A percentile compares a stretch with the other conserved stretches of the same genome.
Evolutionary conservation across 805 yeast species (phyloP).

Genomic region (Suhomyces vadensis): DNA sequence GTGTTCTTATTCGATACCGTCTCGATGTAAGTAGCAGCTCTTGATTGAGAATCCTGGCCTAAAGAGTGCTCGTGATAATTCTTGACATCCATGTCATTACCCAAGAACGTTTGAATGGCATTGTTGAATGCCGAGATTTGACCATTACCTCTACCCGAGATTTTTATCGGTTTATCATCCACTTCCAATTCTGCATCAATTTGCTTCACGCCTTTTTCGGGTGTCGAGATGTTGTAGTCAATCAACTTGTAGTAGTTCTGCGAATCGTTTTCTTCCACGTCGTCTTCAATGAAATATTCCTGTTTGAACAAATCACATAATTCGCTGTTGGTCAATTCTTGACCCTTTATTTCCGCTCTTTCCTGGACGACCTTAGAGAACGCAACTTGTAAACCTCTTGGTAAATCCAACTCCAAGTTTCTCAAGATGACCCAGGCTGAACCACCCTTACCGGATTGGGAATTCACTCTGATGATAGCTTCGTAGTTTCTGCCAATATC

Average conservation of each 20-base stretch:
- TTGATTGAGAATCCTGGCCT: constrained; percentile 67
- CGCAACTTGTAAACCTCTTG: constrained; percentile 76
- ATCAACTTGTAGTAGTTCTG: constrained; percentile 37
- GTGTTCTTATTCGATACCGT: constrained; percentile 18
- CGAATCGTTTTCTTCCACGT: constrained; percentile 22
- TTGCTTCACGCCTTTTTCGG: constrained; percentile 41
- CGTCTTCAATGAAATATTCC: constrained; percentile 51
- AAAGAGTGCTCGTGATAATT: constrained; percentile 79
- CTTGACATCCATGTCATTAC: constrained; percentile 57
- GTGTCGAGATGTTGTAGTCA: constrained; percentile 49
- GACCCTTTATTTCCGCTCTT: constrained; percentile 68
- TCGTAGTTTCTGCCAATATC: constrained; percentile 89
- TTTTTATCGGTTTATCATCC: constrained; percentile 37
- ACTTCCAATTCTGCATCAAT: constrained; percentile 52
- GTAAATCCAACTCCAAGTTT: constrained; percentile 74
- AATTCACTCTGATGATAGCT: constrained; percentile 86
- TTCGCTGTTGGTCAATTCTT: constrained; percentile 67
- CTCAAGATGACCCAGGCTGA: constrained; percentile 84
- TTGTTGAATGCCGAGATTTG: constrained; percentile 75
- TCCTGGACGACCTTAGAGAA: constrained; percentile 71
- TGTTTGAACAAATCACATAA: constrained; percentile 63
- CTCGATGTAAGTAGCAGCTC: constrained; percentile 74
- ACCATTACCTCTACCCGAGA: constrained; percentile 75
- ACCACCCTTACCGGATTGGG: constrained; percentile 88
- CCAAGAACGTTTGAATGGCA: constrained; percentile 54